These are phyloP conservation scores for Pseudoperonospora humuli DNA, from an alignment of 352 stramenopile genomes.

Conservation along the genomic window DNA sequence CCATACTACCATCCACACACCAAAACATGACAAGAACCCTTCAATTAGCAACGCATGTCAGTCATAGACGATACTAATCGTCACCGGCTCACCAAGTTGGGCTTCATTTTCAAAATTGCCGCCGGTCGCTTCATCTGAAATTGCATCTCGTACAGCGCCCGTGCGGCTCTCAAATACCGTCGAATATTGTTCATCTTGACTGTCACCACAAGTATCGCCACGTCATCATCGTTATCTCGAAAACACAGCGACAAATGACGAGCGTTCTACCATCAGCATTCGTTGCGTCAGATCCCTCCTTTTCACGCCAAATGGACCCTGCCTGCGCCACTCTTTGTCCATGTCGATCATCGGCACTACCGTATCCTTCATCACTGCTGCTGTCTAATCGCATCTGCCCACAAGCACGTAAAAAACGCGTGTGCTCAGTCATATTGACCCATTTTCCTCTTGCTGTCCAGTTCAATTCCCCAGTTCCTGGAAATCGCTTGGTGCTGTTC, in stretches of 20 bases:
- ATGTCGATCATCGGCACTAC: conserved; percentile 14
- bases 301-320: conserved; percentile 15
- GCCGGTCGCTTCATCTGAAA: conserved; percentile 64
- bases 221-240: neutral
- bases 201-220: conserved; percentile 12
- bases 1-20: conserved; percentile 40
- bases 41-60: no score
- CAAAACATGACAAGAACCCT: neutral
- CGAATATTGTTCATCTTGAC: conserved; percentile 49
- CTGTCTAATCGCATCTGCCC: conserved; percentile 18
- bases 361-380: conserved; percentile 14
- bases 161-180: conserved; percentile 49
- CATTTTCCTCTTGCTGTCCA: neutral
- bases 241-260: neutral
- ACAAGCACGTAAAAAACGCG: neutral
- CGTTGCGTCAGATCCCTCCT: conserved; percentile 5
- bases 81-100: conserved; percentile 38
- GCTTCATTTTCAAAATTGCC: conserved; percentile 68
- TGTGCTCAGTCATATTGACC: neutral
- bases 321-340: conserved; percentile 6
- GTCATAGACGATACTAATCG: no score
- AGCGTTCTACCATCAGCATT: conserved; percentile 19
- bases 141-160: conserved; percentile 66
- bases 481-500: no score
- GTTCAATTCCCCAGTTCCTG: no score